These are phyloP conservation scores for Suhomyces bribrorum DNA, from an alignment of 1,139 yeast genomes.

Conservation along the genomic window DNA sequence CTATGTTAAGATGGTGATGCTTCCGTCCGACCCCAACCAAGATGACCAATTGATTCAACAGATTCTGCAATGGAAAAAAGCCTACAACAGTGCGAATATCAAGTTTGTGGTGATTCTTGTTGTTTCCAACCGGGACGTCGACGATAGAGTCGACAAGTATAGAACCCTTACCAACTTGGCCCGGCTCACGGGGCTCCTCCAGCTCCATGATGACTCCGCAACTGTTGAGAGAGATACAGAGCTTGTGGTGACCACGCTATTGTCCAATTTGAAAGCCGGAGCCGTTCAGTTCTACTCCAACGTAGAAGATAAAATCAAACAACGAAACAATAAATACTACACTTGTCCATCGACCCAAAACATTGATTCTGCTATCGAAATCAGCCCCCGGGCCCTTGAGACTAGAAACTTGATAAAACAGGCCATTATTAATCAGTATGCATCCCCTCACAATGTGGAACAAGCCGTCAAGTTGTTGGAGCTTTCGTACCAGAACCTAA, in stretches of 20 bases:
- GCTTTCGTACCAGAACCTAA: slow-evolving; percentile 34
- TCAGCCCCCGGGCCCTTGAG: slow-evolving; percentile 43
- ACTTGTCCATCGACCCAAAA: slow-evolving; percentile 30
- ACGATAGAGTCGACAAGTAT: slow-evolving; percentile 25
- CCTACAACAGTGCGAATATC: slow-evolving; percentile 21
- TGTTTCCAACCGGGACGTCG: slow-evolving; percentile 19
- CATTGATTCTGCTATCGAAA: slow-evolving; percentile 32
- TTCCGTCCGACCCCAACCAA: slow-evolving; percentile 19
- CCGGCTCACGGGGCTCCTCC: slow-evolving; percentile 31
- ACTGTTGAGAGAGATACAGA: slow-evolving; percentile 31
- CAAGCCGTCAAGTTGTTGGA: slow-evolving; percentile 33
- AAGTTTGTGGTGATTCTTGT: slow-evolving; percentile 34
- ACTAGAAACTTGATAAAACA: slow-evolving; percentile 43
- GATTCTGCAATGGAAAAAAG: slow-evolving; percentile 22
- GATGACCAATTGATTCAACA: slow-evolving; percentile 20
- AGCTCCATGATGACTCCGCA: slow-evolving; percentile 19
- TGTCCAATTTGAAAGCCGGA: slow-evolving; percentile 31
- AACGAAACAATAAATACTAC: slow-evolving; percentile 41
- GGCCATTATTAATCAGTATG: slow-evolving; percentile 36
- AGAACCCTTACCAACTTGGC: slow-evolving; percentile 35
- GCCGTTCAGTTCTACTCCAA: slow-evolving; percentile 39
- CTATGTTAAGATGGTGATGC: slow-evolving; percentile 23
- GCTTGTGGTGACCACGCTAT: slow-evolving; percentile 28
- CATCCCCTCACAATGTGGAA: slow-evolving; percentile 39
- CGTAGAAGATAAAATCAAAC: slow-evolving; percentile 36